Conservation (phyloP, 164 flowering plant genomes). For the Protea cynaroides region DNA sequence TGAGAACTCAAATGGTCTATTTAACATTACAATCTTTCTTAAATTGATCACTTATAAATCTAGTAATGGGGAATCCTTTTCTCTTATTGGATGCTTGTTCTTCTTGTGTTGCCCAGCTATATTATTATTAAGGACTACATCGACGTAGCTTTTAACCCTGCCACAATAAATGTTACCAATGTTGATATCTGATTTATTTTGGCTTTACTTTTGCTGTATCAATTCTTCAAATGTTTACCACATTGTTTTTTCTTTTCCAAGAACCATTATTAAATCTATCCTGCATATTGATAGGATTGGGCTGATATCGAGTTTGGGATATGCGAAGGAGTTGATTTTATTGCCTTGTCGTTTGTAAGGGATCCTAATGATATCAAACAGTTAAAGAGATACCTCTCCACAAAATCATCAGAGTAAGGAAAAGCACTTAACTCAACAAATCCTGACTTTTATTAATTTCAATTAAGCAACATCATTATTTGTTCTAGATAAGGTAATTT, state of each 20-base stretch:
- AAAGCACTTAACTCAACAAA: constrained; percentile 1
- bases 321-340: constrained; percentile 78
- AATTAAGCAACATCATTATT: neutral
- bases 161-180: neutral
- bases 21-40: no score
- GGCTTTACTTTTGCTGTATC: neutral
- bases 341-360: constrained; percentile 80
- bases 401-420: constrained; percentile 60
- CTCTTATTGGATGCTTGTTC: neutral
- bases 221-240: neutral
- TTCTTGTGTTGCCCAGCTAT: neutral
- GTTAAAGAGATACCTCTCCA: constrained; percentile 53
- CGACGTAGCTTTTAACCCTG: neutral
- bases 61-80: no score
- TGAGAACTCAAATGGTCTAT: no score
- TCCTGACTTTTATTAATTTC: neutral
- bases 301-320: constrained; percentile 80
- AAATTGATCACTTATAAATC: no score
- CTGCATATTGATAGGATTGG: constrained; percentile 60
- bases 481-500: neutral
- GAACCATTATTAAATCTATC: constrained; percentile 1
- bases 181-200: neutral
- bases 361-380: constrained; percentile 50
- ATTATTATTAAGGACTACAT: neutral
- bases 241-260: neutral